Percentiles rank a stretch among this genome's conserved stretches.
phyloP scores from a whole-genome alignment of 371 early-diverging fungal species.

The Mortierella sp. region DNA sequence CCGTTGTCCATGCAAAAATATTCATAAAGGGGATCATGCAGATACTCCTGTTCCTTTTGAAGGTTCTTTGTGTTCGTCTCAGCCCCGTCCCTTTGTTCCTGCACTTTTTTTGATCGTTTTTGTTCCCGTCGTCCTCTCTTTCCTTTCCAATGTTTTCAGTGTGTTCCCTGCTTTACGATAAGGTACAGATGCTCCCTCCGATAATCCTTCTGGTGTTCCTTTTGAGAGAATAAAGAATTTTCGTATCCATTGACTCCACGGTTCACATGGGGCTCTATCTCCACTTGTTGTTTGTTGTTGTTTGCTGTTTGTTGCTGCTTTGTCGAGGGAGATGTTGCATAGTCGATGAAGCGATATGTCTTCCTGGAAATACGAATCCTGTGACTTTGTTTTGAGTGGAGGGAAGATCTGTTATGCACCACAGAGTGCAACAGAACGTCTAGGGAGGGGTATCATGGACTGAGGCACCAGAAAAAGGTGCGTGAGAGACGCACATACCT shows the following conservation, averaged over 20 bases:
- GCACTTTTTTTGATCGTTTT: background rate
- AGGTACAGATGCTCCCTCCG: background rate
- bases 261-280: background rate
- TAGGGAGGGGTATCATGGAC: background rate
- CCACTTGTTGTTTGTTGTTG: background rate
- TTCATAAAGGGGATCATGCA: background rate
- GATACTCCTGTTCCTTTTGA: background rate
- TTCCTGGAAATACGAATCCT: conserved; percentile 5
- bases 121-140: background rate
- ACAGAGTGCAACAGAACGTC: too few species aligned
- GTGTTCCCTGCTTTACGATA: background rate
- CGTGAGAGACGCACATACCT: background rate
- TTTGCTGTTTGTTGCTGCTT: background rate
- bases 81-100: background rate
- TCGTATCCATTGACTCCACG: background rate
- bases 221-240: background rate
- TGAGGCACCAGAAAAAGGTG: background rate
- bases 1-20: background rate
- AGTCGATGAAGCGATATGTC: background rate
- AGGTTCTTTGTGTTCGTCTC: background rate
- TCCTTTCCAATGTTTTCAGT: background rate
- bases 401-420: too few species aligned
- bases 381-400: background rate
- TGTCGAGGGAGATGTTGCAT: background rate
- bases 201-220: background rate